Conservation (phyloP, 345 rosid genomes). For the Capsella bursapastoris region DNA sequence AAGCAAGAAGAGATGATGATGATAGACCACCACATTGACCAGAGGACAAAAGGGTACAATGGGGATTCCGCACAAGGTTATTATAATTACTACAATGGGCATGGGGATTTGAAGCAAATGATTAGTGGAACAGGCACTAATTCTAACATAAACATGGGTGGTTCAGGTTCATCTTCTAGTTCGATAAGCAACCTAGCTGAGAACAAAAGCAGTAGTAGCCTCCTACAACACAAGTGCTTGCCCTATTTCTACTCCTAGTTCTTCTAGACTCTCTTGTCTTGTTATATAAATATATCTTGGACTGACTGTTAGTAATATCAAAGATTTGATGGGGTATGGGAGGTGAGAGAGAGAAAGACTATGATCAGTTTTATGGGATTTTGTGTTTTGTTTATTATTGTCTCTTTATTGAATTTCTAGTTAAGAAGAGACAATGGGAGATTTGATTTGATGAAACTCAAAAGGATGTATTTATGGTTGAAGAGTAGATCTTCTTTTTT, state of each 20-base stretch:
- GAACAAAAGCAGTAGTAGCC: slow-evolving; percentile 56
- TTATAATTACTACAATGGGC: slow-evolving; percentile 41
- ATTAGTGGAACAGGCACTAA: slow-evolving; percentile 52
- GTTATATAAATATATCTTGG: slow-evolving; percentile 43
- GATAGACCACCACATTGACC: slow-evolving; percentile 43
- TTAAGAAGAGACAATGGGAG: slow-evolving; percentile 33
- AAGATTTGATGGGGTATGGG: slow-evolving; percentile 83
- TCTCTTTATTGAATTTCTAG: slow-evolving; percentile 31
- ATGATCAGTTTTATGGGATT: slow-evolving; percentile 38
- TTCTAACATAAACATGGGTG: slow-evolving; percentile 44
- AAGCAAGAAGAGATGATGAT: slow-evolving; percentile 58
- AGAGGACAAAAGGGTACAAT: slow-evolving; percentile 47
- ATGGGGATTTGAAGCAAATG: slow-evolving; percentile 72
- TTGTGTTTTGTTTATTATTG: slow-evolving; percentile 26
- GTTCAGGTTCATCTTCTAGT: slow-evolving; percentile 39
- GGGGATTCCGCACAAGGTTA: slow-evolving; percentile 47
- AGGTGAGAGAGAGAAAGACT: slow-evolving; percentile 26
- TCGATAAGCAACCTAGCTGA: slow-evolving; percentile 55
- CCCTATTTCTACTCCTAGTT: slow-evolving; percentile 54
- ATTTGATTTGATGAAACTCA: slow-evolving; percentile 34
- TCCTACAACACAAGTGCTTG: slow-evolving; percentile 56
- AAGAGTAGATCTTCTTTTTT: slow-evolving; percentile 11
- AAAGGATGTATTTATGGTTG: slow-evolving; percentile 36
- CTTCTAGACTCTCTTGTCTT: slow-evolving; percentile 45
- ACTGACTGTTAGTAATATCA: slow-evolving; percentile 61